Evolutionary conservation across 2,329 filamentous ascomycete genomes (phyloP).

Genomic region (Aspergillus sp.): DNA sequence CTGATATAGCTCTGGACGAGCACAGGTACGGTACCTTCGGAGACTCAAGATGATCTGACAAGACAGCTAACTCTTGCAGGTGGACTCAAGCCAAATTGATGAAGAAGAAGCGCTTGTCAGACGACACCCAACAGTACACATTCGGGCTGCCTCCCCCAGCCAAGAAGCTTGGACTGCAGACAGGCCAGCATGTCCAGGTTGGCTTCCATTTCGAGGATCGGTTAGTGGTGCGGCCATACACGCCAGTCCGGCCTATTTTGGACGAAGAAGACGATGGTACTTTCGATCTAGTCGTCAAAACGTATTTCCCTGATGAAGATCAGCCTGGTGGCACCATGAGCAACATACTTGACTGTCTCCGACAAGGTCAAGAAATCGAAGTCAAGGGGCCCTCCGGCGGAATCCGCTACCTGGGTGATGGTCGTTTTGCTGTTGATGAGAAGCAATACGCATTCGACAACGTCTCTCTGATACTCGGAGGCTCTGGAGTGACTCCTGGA

Average conservation of each 20-base stretch:
- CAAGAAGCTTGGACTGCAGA: constrained; percentile 46
- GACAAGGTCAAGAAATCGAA: constrained; percentile 51
- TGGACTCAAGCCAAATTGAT: constrained; percentile 48
- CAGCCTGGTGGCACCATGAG: constrained; percentile 55
- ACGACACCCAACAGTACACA: constrained; percentile 32
- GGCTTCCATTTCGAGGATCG: constrained; percentile 55
- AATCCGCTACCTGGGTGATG: constrained; percentile 50
- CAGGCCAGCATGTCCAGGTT: constrained; percentile 54
- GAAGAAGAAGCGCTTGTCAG: constrained; percentile 42
- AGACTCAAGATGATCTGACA: too few relatives aligned
- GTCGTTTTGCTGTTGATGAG: constrained; percentile 49
- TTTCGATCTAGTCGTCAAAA: constrained; percentile 54
- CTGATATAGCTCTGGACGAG: constrained; percentile 41
- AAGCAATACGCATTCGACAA: constrained; percentile 43
- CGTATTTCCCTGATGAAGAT: constrained; percentile 49
- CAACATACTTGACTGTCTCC: constrained; percentile 54
- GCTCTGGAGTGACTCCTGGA: constrained; percentile 53
- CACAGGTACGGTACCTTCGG: constrained; percentile 18
- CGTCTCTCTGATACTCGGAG: constrained; percentile 52
- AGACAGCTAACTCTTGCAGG: constrained; percentile 26
- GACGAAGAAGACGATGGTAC: constrained; percentile 42
- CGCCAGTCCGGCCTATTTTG: constrained; percentile 50
- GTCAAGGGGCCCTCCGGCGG: constrained; percentile 54
- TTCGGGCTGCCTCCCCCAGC: constrained; percentile 22
- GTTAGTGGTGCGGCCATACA: constrained; percentile 54